Evolutionary conservation across 805 yeast genomes (phyloP), one percentile per base, ranked within the genome.

Genomic region (Spathaspora girioi): DNA sequence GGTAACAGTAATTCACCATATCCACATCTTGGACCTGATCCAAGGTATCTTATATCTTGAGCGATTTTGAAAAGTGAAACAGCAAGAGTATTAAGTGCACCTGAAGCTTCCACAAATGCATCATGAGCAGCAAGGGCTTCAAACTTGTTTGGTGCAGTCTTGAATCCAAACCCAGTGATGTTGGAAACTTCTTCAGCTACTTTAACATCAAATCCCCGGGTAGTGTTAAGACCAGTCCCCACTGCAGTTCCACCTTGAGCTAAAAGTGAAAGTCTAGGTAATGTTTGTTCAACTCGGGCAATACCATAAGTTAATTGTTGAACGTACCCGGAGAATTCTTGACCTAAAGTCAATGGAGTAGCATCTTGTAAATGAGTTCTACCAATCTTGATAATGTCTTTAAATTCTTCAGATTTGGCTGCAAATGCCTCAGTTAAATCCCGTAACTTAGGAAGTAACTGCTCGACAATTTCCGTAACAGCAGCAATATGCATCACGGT

Each of bases 241-340:
- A 69, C 75, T 44, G 75, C 75, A 48, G 75, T 69, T 43, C 75
- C 75, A 52, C 75, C 75, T 54, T 69, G 75, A 18, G 75, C 75
- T 60, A 69, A 66, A 40, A 55, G 55, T 9, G 67, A 59, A 56
- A 69, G 63, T 59, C 66, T 59, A 14, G 75, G 73, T 45, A 69
- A 59, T n/a, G 58, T 58, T 42, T 59, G 62, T 53, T 69, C 67
- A 32, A 69, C 59, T 49, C 75, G 56, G 45, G 61, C 66, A 49
- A 69, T 67, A 23, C 73, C 72, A 56, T 61, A 65, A 35, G 70
- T 60, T 54, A 69, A 55, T 54, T 69, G 75, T 51, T 69, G 73
- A 17, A 64, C 71, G 56, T 69, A 69, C 3, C 75, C 75, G n/a
- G 68, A 62, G 55, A 69, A 69, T 54, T 69, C 75, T 52, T 69